phyloP scores from a whole-genome alignment of 2,329 filamentous ascomycete species.

The Niveomyces coronatus region DNA sequence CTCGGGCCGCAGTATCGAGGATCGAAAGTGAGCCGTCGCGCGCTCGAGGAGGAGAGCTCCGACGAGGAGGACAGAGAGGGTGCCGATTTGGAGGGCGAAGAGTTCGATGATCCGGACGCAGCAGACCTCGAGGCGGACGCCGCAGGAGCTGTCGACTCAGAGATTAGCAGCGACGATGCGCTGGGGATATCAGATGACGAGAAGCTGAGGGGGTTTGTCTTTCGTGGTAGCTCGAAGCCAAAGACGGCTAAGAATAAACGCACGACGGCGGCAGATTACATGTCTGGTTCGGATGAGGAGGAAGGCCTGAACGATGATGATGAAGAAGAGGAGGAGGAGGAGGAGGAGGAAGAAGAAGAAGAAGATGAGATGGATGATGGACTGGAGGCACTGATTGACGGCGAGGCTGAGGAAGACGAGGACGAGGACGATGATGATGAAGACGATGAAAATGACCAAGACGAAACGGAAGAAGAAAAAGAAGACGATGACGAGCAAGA shows the following conservation, averaged over 20 bases:
- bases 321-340: constrained; percentile 27
- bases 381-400: constrained; percentile 23
- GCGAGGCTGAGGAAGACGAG: constrained; percentile 20
- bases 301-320: constrained; percentile 24
- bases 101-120: constrained; percentile 47
- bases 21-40: constrained; percentile 60
- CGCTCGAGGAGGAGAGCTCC: constrained; percentile 48
- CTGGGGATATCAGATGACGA: constrained; percentile 81
- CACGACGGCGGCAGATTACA: constrained; percentile 46
- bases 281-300: constrained; percentile 36
- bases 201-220: constrained; percentile 63
- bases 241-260: constrained; percentile 27
- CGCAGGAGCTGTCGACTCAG: constrained; percentile 41
- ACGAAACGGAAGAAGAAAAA: constrained; percentile 23
- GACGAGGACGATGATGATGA: constrained; percentile 29
- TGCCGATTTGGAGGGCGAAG: constrained; percentile 33
- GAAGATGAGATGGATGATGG: constrained; percentile 30
- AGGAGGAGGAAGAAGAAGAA: constrained; percentile 26
- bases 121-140: constrained; percentile 44
- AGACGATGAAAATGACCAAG: constrained; percentile 28
- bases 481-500: constrained; percentile 24
- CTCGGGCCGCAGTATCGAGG: constrained; percentile 77
- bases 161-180: constrained; percentile 57
- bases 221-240: constrained; percentile 47
- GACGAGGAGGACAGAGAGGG: constrained; percentile 41